Percentiles rank a stretch among this genome's conserved stretches.
Conservation (phyloP, 306 rosid genomes). For the Amphicarpaea edgeworthii region DNA sequence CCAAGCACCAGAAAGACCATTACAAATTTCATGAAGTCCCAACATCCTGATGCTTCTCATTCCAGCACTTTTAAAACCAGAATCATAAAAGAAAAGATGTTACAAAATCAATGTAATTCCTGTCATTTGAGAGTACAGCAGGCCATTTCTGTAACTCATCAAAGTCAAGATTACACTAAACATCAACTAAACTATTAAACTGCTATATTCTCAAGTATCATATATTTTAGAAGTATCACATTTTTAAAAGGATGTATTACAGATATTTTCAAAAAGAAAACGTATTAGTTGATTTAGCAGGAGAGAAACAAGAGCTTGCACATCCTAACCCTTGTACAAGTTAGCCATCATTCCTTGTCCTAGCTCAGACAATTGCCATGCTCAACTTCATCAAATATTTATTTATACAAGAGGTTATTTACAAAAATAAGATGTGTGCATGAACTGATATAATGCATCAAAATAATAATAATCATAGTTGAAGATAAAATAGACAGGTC, state of each 20-base stretch:
- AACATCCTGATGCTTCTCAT: neutral
- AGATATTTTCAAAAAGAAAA: neutral
- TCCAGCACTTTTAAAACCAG: constrained; percentile 1
- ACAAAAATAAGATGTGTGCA: constrained; percentile 3
- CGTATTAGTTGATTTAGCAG: neutral
- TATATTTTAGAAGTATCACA: constrained; percentile 13
- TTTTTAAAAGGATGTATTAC: neutral
- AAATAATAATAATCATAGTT: constrained; percentile 3
- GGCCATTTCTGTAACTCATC: neutral
- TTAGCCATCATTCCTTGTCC: constrained; percentile 22
- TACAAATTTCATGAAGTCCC: neutral
- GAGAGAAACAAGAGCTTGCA: constrained; percentile 1
- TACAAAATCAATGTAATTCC: neutral
- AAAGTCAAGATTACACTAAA: neutral
- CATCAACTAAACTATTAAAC: neutral
- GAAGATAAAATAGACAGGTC: constrained; percentile 12
- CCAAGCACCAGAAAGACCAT: too few species aligned
- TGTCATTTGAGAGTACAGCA: constrained; percentile 6
- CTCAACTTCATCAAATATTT: constrained; percentile 7
- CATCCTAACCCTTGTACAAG: constrained; percentile 11
- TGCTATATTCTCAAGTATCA: constrained; percentile 3
- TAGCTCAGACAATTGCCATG: neutral
- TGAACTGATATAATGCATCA: constrained; percentile 14
- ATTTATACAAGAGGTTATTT: constrained; percentile 1
- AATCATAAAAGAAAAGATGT: constrained; percentile 13